Conservation (phyloP, 176 grass and related monocot species). For the Musa troglodytarum region DNA sequence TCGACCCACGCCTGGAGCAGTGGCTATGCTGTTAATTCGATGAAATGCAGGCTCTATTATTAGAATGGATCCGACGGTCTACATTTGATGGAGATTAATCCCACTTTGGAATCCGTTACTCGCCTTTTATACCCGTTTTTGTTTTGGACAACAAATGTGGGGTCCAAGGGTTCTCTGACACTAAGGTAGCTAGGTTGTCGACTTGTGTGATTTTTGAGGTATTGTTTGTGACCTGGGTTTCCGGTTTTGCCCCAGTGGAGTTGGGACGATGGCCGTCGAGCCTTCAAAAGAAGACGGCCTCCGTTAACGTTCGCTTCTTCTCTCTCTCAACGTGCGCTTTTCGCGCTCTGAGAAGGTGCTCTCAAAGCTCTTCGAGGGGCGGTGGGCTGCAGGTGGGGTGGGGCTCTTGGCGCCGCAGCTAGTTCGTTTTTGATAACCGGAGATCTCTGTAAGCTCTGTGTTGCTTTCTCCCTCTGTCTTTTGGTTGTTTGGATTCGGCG, state of each 20-base stretch:
- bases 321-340: constrained; percentile 14
- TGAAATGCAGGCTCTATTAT: neutral
- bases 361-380: constrained; percentile 14
- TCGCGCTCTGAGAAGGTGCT: constrained; percentile 1
- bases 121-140: neutral
- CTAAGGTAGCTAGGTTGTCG: too few species aligned
- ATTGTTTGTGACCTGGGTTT: constrained; percentile 1
- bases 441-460: neutral
- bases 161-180: neutral
- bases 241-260: constrained; percentile 38
- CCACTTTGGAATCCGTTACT: too few species aligned
- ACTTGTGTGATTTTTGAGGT: neutral
- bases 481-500: neutral
- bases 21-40: neutral
- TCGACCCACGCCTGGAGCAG: neutral
- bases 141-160: neutral
- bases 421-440: constrained; percentile 27
- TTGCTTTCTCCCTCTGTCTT: neutral
- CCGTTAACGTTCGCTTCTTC: neutral
- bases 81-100: too few species aligned
- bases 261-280: constrained; percentile 41
- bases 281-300: constrained; percentile 10
- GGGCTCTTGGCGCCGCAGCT: constrained; percentile 75
- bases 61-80: too few species aligned
- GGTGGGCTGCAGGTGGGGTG: constrained; percentile 61